phyloP scores from a whole-genome alignment of 345 rosid species.

The Atalantia buxifolia region DNA sequence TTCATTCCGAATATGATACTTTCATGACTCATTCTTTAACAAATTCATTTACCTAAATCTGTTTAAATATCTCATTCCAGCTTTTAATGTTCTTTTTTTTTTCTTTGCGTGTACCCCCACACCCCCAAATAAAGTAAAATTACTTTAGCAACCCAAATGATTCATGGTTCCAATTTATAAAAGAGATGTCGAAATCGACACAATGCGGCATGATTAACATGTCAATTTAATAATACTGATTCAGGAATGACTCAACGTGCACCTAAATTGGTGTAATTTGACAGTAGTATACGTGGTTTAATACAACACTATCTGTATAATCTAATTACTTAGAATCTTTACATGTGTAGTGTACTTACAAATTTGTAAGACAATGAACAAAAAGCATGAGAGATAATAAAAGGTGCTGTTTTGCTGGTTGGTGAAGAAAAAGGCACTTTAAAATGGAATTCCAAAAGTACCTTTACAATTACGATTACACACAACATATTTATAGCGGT shows the following conservation, averaged over 20 bases:
- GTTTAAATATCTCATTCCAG: not conserved
- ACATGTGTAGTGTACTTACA: not conserved
- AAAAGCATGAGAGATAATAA: not conserved
- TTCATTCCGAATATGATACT: not conserved
- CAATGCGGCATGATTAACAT: not conserved
- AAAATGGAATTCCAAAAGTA: not conserved
- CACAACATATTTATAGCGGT: not conserved
- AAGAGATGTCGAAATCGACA: not conserved
- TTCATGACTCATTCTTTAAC: not conserved
- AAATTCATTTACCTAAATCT: not conserved
- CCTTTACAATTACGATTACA: not conserved
- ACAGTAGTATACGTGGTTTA: not conserved
- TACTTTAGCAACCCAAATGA: not conserved
- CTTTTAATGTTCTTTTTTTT: not conserved
- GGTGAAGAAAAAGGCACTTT: conserved; percentile 18
- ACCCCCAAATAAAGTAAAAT: not conserved
- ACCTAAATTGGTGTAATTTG: not conserved
- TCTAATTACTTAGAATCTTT: not conserved
- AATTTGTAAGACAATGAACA: not conserved
- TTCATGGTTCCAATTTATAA: not conserved
- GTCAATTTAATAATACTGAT: not conserved
- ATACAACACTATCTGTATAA: not conserved
- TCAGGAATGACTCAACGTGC: not conserved
- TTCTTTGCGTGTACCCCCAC: not conserved
- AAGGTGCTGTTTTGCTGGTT: not conserved